Base-by-base conservation (phyloP, 148 eudicot genomes). In the Dianthus caryophyllus region DNA sequence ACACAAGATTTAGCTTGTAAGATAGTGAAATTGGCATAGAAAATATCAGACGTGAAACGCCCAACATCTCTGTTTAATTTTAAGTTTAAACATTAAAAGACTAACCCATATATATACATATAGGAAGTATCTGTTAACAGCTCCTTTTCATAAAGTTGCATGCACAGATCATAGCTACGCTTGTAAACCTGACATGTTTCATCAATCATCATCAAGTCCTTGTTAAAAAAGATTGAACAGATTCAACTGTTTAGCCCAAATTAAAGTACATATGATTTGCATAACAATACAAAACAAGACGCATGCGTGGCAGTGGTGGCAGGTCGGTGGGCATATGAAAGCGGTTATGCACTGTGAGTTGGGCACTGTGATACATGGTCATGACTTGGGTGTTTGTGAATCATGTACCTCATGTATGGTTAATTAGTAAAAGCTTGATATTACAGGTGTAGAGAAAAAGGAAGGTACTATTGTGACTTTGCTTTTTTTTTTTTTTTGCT, bases 131-230 rank as follows among this genome's bases (percentile, higher is more conserved):
- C 97, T 17, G 93, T 88, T 67, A 88, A 65, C 21, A 94, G 76
- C 77, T 90, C 99, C 82, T 90, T 94, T 59, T 94, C 90, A 71
- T 94, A 94, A 64, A 94, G 86, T 71, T 86, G 96, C 82, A 84
- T 78, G 79, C 97, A 90, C 72, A 90, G 41, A 70, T 90, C 90
- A 77, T 81, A 85, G 82, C 99, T 90, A 68, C 96, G 86, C 76
- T 84, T 66, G 77, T 90, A 90, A 46, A 94, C 99, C 98, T 94
- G 86, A 36, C 36, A 74, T 27, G 56, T 18, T 31, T 65, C 15
- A 68, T 67, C 18, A 58, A 14, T 17, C 47, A 38, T 13, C 36
- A 17, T 57, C n/a, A 63, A 49, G 27, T 25, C 50, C 66, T 39
- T 8, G 33, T 64, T 17, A 65, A 41, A 9, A 16, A 64, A 9